Evolutionary conservation across 225 moss, liverwort and hornwort genomes (phyloP).

Genomic region (Rhytidiadelphus loreus): DNA sequence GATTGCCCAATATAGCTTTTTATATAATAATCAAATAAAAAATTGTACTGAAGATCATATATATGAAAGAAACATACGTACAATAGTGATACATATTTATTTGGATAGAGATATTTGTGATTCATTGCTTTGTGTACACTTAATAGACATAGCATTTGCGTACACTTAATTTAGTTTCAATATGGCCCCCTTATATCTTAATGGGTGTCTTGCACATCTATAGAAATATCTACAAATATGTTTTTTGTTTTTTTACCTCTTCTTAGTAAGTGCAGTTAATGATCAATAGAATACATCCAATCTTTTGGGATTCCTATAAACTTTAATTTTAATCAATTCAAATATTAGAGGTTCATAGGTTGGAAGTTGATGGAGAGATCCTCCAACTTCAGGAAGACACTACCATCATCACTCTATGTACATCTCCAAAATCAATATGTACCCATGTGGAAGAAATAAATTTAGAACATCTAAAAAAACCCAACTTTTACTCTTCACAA

Average conservation of each 20-base stretch:
- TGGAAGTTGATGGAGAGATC: too few relatives aligned
- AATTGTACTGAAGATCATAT: not conserved
- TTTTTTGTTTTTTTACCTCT: not conserved
- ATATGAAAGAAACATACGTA: not conserved
- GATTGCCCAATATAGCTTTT: rapidly evolving
- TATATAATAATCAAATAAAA: not conserved
- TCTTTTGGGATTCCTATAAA: rapidly evolving
- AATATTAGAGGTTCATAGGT: rapidly evolving
- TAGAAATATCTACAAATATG: not conserved
- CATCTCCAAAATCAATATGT: too few relatives aligned
- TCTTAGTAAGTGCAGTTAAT: not conserved
- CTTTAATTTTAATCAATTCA: not conserved
- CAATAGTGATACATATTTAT: not conserved
- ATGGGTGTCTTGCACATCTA: rapidly evolving
- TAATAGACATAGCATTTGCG: not conserved
- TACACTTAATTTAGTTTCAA: not conserved
- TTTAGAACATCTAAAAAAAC: not conserved
- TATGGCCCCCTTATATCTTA: not conserved
- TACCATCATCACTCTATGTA: too few relatives aligned
- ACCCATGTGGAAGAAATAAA: rapidly evolving
- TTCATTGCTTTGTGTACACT: not conserved
- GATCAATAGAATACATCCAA: not conserved
- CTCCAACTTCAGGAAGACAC: too few relatives aligned
- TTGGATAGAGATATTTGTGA: not conserved
- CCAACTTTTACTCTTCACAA: not conserved